A percentile compares a stretch with the other conserved stretches of the same genome.
Conservation (phyloP, 805 yeast genomes). For the Hanseniaspora occidentalis region DNA sequence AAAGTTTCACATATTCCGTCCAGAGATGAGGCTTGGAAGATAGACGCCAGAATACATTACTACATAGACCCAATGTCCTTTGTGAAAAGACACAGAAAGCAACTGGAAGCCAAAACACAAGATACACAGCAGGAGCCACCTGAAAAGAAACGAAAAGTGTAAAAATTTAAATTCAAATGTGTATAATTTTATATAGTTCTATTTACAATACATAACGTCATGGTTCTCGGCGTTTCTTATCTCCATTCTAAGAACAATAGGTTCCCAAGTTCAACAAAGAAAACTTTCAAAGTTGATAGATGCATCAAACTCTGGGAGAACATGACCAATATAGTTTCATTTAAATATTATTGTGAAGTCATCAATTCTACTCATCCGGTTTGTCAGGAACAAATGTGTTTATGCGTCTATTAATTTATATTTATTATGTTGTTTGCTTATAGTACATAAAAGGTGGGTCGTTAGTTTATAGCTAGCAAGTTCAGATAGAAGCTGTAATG, state of each 20-base stretch:
- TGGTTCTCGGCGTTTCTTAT: too few species aligned
- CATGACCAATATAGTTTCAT: too few species aligned
- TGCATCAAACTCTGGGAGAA: too few species aligned
- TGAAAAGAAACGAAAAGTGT: constrained; percentile 2
- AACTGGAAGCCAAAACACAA: constrained; percentile 15
- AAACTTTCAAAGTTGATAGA: too few species aligned
- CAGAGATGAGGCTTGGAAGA: constrained; percentile 47
- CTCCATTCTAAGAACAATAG: too few species aligned
- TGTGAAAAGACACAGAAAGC: constrained; percentile 40
- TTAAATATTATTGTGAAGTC: neutral
- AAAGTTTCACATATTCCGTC: constrained; percentile 33
- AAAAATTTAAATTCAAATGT: neutral
- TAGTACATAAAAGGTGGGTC: neutral
- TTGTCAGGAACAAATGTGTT: neutral
- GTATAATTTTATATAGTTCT: too few species aligned
- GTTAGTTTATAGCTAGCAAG: neutral
- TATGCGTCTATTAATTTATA: neutral
- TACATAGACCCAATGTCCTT: constrained; percentile 46
- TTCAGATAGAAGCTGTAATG: constrained; percentile 2
- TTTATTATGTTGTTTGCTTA: neutral
- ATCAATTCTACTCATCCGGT: neutral
- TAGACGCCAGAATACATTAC: constrained; percentile 53
- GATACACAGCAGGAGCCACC: constrained; percentile 7
- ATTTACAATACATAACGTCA: too few species aligned
- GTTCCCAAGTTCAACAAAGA: too few species aligned